phyloP scores from a whole-genome alignment of 352 stramenopile genomes.

The Phytopythium litorale region DNA sequence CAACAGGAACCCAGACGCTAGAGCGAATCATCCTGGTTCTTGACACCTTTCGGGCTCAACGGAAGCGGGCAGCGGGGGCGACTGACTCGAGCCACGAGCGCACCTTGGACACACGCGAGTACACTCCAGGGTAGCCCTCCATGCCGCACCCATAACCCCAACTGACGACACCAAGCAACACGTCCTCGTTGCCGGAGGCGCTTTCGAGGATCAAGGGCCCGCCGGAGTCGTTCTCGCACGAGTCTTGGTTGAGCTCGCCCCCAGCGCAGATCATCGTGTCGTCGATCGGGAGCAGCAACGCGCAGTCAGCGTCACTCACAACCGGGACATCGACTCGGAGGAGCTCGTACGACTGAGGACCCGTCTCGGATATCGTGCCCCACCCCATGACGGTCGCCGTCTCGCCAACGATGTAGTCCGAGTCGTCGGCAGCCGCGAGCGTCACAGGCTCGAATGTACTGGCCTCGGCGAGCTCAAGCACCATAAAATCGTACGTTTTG shows the following conservation, averaged over 20 bases:
- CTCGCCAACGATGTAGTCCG: slow-evolving; percentile 23
- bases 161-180: slow-evolving; percentile 53
- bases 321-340: slow-evolving; percentile 35
- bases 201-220: slow-evolving; percentile 39
- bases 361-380: slow-evolving; percentile 32
- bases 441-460: slow-evolving; percentile 30
- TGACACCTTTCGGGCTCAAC: slow-evolving; percentile 6
- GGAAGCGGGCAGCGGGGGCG: slow-evolving; percentile 12
- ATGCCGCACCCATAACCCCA: slow-evolving; percentile 57
- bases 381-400: slow-evolving; percentile 32
- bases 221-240: slow-evolving; percentile 59
- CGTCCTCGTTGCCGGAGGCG: slow-evolving; percentile 20
- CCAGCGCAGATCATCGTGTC: slow-evolving; percentile 54
- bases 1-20: neutral
- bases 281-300: slow-evolving; percentile 21
- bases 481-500: slow-evolving; percentile 43
- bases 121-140: slow-evolving; percentile 46
- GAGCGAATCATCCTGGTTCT: neutral
- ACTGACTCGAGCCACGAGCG: slow-evolving; percentile 41
- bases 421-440: slow-evolving; percentile 25
- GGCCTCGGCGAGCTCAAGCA: slow-evolving; percentile 42
- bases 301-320: slow-evolving; percentile 35
- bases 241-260: slow-evolving; percentile 32
- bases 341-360: slow-evolving; percentile 30
- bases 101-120: slow-evolving; percentile 42